A percentile compares a stretch with the other conserved stretches of the same genome.
phyloP scores from a whole-genome alignment of 192 early-diverging fungal species.

The Mortierella claussenii region DNA sequence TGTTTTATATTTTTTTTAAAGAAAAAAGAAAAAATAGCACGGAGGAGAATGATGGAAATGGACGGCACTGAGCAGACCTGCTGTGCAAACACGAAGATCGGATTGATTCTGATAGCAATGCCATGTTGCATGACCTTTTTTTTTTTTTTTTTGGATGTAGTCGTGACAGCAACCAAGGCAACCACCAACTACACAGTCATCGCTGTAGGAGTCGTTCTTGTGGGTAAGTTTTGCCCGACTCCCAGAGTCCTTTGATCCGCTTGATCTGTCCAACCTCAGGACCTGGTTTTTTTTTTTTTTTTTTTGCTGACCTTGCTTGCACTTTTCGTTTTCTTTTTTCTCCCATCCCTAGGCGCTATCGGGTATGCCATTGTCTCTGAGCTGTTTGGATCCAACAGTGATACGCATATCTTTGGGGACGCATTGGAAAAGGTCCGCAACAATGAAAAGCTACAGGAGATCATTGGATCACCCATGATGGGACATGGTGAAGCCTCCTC shows the following conservation, averaged over 20 bases:
- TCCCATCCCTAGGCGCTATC: conserved; percentile 25
- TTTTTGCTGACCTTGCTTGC: no score
- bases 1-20: not conserved
- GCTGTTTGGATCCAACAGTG: conserved; percentile 61
- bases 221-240: conserved; percentile 40
- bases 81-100: no score
- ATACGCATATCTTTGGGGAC: conserved; percentile 63
- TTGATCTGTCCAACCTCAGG: no score
- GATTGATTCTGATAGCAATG: no score
- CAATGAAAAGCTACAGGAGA: conserved; percentile 51
- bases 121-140: not conserved
- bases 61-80: no score
- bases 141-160: conserved; percentile 31
- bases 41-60: no score
- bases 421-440: conserved; percentile 59
- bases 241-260: no score
- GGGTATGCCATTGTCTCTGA: conserved; percentile 59
- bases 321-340: not conserved
- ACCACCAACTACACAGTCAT: conserved; percentile 62
- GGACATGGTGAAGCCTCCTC: conserved; percentile 46
- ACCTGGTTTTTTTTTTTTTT: not conserved
- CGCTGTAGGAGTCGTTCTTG: conserved; percentile 54
- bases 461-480: conserved; percentile 46
- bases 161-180: conserved; percentile 61
- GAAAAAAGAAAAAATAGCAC: no score